These are phyloP conservation scores for Krasilnikovozyma curviuscula DNA, from an alignment of 768 basidiomycete genomes.

Conservation along the genomic window DNA sequence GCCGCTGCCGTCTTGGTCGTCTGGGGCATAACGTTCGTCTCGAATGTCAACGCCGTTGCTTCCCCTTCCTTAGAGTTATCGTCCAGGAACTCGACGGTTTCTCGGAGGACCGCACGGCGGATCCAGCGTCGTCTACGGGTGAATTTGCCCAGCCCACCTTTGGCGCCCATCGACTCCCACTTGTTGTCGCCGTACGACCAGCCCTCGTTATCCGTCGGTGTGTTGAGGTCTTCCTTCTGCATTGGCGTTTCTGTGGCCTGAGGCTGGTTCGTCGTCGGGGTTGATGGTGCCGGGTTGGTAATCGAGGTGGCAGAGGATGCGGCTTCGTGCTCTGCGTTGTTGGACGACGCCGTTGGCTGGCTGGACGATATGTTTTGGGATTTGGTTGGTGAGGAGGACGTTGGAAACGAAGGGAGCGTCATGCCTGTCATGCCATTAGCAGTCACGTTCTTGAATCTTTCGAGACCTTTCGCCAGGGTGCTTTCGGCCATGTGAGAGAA, in stretches of 20 bases:
- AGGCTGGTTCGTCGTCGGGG: not conserved
- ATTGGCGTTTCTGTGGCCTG: constrained; percentile 1
- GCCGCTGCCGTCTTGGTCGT: no score
- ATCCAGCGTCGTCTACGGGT: constrained; percentile 8
- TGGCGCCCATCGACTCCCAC: constrained; percentile 59
- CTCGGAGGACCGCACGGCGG: constrained; percentile 3
- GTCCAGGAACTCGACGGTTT: constrained; percentile 6
- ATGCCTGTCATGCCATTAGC: no score
- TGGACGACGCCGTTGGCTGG: constrained; percentile 7
- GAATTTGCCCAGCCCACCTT: constrained; percentile 57
- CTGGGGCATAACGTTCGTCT: no score
- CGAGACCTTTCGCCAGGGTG: no score
- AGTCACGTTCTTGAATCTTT: constrained; percentile 23
- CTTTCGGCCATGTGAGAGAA: constrained; percentile 26
- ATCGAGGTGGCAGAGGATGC: constrained; percentile 9
- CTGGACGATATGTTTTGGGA: not conserved
- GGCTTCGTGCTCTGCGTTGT: constrained; percentile 7
- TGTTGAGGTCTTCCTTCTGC: constrained; percentile 12
- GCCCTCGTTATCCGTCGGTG: constrained; percentile 56
- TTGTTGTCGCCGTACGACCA: constrained; percentile 94
- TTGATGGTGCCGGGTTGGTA: no score
- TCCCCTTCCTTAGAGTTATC: no score
- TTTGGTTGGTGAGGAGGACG: not conserved
- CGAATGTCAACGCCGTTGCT: no score
- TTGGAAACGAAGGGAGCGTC: not conserved